Evolutionary conservation across 2,329 filamentous ascomycete genomes (phyloP), one percentile per base, ranked within the genome.

Genomic region (Lachnum nothofagi): DNA sequence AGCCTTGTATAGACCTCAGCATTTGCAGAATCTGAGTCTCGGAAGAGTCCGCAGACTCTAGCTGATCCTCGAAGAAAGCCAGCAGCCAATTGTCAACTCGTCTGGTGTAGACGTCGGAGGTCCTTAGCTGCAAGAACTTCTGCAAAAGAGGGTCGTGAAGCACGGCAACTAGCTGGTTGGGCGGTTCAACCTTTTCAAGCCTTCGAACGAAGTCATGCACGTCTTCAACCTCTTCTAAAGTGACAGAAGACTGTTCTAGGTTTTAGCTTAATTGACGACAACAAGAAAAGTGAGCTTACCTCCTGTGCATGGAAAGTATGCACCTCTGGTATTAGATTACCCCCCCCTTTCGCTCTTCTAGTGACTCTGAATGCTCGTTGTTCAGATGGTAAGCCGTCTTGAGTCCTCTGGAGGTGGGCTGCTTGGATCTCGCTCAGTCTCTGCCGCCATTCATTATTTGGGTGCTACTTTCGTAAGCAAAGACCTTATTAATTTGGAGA

Each of bases 131-230:
- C 27, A 88, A 70, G 20, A 91, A 72, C 62, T 91, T 93, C 64
- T 91, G 88, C 1, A 91, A 76, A 24, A 94, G 71, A 3, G 85
- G 85, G 61, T 94, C 86, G 2, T 78, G 79, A 12, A 94, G 71
- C 3, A 87, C 81, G 4, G 89, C 86, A 34, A 90, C 81, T 2
- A 94, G 73, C 66, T 95, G 89, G 54, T 86, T 90, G 0, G 89
- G 89, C 34, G 90, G 70, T 65, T 93, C 86, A 22, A 95, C 82
- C 56, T 77, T 86, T 58, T 94, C 88, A 7, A 95, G 67, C 48
- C 79, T 85, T 38, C 79, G 77, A 5, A 89, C 83, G 51, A 95
- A 84, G 42, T 80, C 75, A 20, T 80, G 72, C 10, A 82, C 82
- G 52, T 75, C 83, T 58, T 89, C 85, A 46, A 94, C 80, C 61